A percentile compares a stretch with the other conserved stretches of the same genome.
Evolutionary conservation across 2,329 filamentous ascomycete genomes (phyloP).

Genomic region (Diaporthe nobilis): DNA sequence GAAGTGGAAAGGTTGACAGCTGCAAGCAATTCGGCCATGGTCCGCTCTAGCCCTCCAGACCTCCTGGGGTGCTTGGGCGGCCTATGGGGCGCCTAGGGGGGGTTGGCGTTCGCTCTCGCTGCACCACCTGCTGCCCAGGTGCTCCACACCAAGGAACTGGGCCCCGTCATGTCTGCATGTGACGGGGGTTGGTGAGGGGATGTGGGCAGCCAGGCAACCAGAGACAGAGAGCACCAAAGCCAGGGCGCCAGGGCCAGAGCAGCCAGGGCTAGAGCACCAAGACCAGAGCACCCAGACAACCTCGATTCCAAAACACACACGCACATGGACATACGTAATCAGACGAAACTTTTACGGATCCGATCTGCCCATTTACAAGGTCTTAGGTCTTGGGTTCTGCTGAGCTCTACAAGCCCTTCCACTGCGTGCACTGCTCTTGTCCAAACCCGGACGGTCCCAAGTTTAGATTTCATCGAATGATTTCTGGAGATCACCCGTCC

Average conservation of each 20-base stretch:
- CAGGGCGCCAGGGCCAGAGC: background rate
- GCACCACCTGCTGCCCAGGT: constrained; percentile 1
- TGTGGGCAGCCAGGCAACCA: background rate
- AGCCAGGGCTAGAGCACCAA: background rate
- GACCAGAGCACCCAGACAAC: background rate
- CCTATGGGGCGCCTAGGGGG: background rate
- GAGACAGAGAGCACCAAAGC: background rate
- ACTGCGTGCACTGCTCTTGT: background rate
- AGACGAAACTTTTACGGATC: no score
- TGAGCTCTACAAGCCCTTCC: background rate
- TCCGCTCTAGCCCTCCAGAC: constrained; percentile 25
- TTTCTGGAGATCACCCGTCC: constrained; percentile 31
- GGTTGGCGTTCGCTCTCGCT: constrained; percentile 23
- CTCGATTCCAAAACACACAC: constrained; percentile 3
- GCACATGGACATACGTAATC: constrained; percentile 35
- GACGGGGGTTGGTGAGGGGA: background rate
- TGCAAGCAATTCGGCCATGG: constrained; percentile 35
- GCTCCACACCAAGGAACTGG: constrained; percentile 27
- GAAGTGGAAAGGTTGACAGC: constrained; percentile 36
- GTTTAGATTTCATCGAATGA: constrained; percentile 38
- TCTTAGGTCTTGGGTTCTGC: background rate
- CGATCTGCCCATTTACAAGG: no score
- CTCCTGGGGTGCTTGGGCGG: constrained; percentile 18
- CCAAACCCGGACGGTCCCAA: constrained; percentile 28
- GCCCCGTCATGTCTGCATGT: constrained; percentile 26